A percentile compares a stretch with the other conserved stretches of the same genome.
Conservation (phyloP, 2,329 filamentous ascomycete genomes). For the Talaromyces sp. region DNA sequence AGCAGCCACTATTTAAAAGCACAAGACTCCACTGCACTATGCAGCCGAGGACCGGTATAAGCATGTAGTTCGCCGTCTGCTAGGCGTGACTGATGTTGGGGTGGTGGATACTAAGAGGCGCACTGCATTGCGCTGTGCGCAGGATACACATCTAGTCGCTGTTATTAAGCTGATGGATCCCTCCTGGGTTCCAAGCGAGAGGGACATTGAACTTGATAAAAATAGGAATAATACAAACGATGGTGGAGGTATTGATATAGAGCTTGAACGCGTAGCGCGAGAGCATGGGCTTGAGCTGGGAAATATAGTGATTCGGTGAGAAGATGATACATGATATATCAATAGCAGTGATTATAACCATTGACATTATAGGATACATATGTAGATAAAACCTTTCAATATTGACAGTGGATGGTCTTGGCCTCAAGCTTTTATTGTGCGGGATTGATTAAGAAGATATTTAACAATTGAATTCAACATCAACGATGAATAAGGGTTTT, state of each 20-base stretch:
- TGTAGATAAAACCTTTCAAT: background rate
- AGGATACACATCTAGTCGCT: background rate
- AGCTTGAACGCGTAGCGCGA: background rate
- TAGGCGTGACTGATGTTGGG: background rate
- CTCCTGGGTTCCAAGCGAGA: background rate
- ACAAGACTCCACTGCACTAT: background rate
- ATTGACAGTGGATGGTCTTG: no score
- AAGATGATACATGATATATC: background rate
- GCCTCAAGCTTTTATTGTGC: no score
- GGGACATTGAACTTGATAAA: background rate
- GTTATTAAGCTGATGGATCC: background rate
- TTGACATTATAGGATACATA: background rate
- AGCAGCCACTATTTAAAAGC: background rate
- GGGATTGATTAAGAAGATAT: no score
- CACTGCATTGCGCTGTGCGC: background rate
- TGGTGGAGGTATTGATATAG: background rate
- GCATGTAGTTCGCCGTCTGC: background rate
- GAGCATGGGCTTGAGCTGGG: background rate
- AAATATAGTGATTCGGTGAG: background rate
- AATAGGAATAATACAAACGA: background rate
- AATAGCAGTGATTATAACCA: background rate
- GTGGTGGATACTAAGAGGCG: background rate
- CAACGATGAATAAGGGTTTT: no score
- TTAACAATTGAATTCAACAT: no score
- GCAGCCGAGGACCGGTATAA: background rate